Evolutionary conservation across 2,329 filamentous ascomycete genomes (phyloP).

Genomic region (Rutstroemia sp.): DNA sequence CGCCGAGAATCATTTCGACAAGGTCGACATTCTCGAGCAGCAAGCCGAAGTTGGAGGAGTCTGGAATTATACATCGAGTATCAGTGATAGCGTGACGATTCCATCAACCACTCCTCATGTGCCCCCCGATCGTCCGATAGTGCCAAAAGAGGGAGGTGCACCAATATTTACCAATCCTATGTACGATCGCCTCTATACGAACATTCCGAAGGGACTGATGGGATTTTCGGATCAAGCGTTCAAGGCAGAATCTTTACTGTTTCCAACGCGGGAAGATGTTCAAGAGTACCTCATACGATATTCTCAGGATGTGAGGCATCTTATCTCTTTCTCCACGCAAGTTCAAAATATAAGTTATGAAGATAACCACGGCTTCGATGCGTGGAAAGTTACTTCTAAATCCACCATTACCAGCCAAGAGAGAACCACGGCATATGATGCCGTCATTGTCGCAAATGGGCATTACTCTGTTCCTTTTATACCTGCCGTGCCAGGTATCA

Average conservation of each 20-base stretch:
- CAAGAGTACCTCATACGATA: slow-evolving; percentile 65
- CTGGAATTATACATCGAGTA: slow-evolving; percentile 65
- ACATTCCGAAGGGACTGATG: slow-evolving; percentile 80
- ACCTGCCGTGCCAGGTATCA: slow-evolving; percentile 53
- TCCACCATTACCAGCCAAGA: slow-evolving; percentile 22
- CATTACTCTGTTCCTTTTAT: slow-evolving; percentile 66
- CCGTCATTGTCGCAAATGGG: slow-evolving; percentile 67
- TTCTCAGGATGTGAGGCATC: slow-evolving; percentile 55
- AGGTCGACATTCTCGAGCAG: slow-evolving; percentile 77
- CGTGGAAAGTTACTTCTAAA: slow-evolving; percentile 45
- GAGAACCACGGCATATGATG: slow-evolving; percentile 45
- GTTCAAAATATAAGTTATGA: slow-evolving; percentile 51
- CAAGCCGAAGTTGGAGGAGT: slow-evolving; percentile 69
- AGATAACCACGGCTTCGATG: slow-evolving; percentile 29
- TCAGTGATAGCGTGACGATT: slow-evolving; percentile 42
- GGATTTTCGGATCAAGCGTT: slow-evolving; percentile 66
- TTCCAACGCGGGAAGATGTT: slow-evolving; percentile 65
- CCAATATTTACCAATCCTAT: slow-evolving; percentile 72
- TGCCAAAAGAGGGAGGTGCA: slow-evolving; percentile 29
- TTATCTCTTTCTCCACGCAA: slow-evolving; percentile 64
- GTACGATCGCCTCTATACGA: slow-evolving; percentile 77
- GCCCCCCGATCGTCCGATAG: slow-evolving; percentile 56
- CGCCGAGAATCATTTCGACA: slow-evolving; percentile 62
- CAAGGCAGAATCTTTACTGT: slow-evolving; percentile 56
- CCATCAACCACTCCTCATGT: slow-evolving; percentile 63